Evolutionary conservation across 2,329 filamentous ascomycete genomes (phyloP).

Genomic region (Hirsutella minnesotensis): DNA sequence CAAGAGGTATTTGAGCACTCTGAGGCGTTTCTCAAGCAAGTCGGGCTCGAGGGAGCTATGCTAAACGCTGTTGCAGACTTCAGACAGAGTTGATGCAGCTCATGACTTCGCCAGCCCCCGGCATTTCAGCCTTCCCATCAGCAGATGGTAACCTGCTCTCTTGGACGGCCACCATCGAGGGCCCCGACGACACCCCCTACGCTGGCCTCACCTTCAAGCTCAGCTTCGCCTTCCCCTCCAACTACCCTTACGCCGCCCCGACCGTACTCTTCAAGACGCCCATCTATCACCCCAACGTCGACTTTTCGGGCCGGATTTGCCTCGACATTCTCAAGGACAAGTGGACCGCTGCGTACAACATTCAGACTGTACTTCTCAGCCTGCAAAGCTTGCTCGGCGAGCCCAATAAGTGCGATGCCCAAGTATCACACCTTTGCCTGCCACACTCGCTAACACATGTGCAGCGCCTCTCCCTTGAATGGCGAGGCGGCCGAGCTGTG

Average conservation of each 20-base stretch:
- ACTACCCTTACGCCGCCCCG: constrained; percentile 86
- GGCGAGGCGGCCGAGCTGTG: constrained; percentile 93
- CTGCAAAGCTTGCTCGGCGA: constrained; percentile 91
- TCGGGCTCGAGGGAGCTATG: not conserved
- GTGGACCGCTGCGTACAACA: constrained; percentile 97
- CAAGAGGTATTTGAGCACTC: constrained; percentile 47
- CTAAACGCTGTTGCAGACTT: constrained; percentile 43
- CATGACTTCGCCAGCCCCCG: constrained; percentile 89
- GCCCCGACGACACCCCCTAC: constrained; percentile 86
- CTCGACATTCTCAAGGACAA: constrained; percentile 98
- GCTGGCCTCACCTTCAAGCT: constrained; percentile 83
- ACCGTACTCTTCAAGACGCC: constrained; percentile 95
- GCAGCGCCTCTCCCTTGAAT: constrained; percentile 82
- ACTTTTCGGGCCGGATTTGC: constrained; percentile 94
- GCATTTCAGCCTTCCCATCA: constrained; percentile 88
- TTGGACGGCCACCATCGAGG: constrained; percentile 90
- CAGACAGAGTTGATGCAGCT: constrained; percentile 98
- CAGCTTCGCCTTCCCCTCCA: constrained; percentile 76
- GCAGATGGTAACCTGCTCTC: constrained; percentile 80
- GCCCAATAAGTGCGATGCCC: constrained; percentile 77
- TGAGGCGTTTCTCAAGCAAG: too few relatives aligned
- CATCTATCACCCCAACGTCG: constrained; percentile 97
- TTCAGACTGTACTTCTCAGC: constrained; percentile 83
- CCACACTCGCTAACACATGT: constrained; percentile 7
- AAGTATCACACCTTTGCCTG: not conserved